Evolutionary conservation across 2,329 filamentous ascomycete genomes (phyloP), one percentile per base, ranked within the genome.

Genomic region (Fusarium subglutinans): DNA sequence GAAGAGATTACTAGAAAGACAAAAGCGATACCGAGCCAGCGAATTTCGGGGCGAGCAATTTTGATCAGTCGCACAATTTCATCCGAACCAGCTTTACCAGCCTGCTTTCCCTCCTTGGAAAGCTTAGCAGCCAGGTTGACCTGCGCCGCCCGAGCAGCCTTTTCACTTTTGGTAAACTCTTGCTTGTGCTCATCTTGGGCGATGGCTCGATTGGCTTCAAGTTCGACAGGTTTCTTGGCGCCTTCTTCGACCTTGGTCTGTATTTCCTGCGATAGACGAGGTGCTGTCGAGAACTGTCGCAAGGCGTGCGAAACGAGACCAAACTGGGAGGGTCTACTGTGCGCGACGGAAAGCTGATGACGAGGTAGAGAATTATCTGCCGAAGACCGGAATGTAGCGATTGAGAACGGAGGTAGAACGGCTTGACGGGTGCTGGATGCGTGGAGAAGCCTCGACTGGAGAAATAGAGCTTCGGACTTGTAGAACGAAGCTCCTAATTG

Each of bases 21-120:
- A 81, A 98, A 96, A 8, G 97, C 97, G 73, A 93, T 83, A 12
- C 87, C 88, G 22, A 99, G 90, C 82, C 93, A 93, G 80, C 88
- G 92, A 37, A 93, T 84, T 84, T 99, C 96, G 6, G 96, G 96
- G 63, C 90, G 88, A 18, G 96, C 96, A 80, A 99, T 96, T 83
- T 92, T 94, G 81, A 99, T 88, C 78, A 99, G 85, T 58, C 96
- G 90, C 91, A 91, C 93, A 76, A 98, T 90, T 83, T 99, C 96
- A 18, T 85, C 86, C 72, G 91, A 86, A 15, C 93, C 92, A 28
- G 93, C 90, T 69, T 85, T 87, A 26, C 85, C 84, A 50, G 85
- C 81, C 12, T 83, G 81, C 76, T 90, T 91, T 26, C 93, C 92
- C 74, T 97, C 94, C 80, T 95, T 98, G 51, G 93, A 94, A 56